Evolutionary conservation across 345 rosid species (phyloP).

Genomic region (Durio zibethinus): DNA sequence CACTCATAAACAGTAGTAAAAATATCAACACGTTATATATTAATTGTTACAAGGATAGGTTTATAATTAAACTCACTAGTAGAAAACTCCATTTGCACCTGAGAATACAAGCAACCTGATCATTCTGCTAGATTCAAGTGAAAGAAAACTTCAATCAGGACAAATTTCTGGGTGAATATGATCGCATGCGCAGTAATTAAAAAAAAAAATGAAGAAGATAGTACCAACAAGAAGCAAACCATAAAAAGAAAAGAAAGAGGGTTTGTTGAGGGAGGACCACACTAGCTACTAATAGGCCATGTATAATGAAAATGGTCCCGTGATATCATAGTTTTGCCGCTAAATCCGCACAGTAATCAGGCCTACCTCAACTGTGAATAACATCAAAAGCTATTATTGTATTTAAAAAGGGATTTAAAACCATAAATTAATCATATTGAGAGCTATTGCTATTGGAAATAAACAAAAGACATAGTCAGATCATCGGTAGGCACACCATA

Average conservation of each 20-base stretch:
- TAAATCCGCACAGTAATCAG: constrained; percentile 32
- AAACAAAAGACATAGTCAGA: constrained; percentile 12
- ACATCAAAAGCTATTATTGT: constrained; percentile 28
- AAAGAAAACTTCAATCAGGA: constrained; percentile 16
- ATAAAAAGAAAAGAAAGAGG: constrained; percentile 14
- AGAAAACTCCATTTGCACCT: background rate
- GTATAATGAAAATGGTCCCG: constrained; percentile 54
- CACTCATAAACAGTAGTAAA: background rate
- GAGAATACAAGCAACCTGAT: constrained; percentile 1
- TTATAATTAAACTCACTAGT: background rate
- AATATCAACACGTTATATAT: background rate
- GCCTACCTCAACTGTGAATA: constrained; percentile 21
- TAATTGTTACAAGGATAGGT: background rate
- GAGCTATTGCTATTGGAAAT: background rate
- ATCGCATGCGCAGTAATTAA: constrained; percentile 32
- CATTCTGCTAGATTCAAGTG: constrained; percentile 27
- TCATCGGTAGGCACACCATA: constrained; percentile 6
- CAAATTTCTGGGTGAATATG: constrained; percentile 8
- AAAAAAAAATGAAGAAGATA: constrained; percentile 1
- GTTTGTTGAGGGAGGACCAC: constrained; percentile 38
- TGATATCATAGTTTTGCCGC: constrained; percentile 30
- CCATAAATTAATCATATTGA: constrained; percentile 16
- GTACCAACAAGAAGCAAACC: background rate
- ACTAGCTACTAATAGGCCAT: constrained; percentile 21
- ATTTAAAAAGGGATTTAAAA: constrained; percentile 18